Evolutionary conservation across 495 filamentous ascomycete species (phyloP), one percentile per base, ranked within the genome.

Genomic region (Aspergillus sclerotioniger): DNA sequence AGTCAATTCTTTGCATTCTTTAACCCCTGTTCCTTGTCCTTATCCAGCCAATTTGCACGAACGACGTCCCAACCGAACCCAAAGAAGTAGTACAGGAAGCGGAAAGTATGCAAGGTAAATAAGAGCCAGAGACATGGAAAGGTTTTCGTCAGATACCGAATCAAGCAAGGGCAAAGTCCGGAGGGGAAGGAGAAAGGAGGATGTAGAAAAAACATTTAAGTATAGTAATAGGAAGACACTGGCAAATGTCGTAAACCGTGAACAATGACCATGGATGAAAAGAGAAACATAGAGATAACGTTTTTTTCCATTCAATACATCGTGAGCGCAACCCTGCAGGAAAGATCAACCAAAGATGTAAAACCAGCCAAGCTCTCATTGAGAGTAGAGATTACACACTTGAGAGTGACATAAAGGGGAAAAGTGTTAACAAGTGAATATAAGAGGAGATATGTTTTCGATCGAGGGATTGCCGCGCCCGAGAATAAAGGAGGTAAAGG

Each of bases 341-440:
- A 57, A 58, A 54, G 37, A 47, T 54, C 55, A 61, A 54, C 29
- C 47, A 51, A 61, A 60, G 65, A 63, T 46, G 59, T 57, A 68
- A 66, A 70, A 57, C 73, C 73, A 76, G 67, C 75, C 75, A 75
- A 75, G 71, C 68, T 78, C 73, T 72, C 71, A 67, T 64, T 64
- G 67, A 73, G 71, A 75, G 74, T 71, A 77, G 68, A 73, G 71
- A 75, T 75, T 78, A 78, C 73, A 77, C 73, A 74, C 58, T 69
- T 66, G 65, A 62, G 56, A 62, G 48, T 46, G 53, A 58, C 32
- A 59, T 20, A 56, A 54, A 32, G 20, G 51, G 57, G 44, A 17
- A 51, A 47, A 49, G 49, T 32, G 44, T 53, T 53, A 59, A 57
- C 43, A 62, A 45, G 46, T 48, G 41, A 56, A 58, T 62, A 64